Evolutionary conservation across 148 eudicot genomes (phyloP).

Genomic region (Fagopyrum homotropicum): DNA sequence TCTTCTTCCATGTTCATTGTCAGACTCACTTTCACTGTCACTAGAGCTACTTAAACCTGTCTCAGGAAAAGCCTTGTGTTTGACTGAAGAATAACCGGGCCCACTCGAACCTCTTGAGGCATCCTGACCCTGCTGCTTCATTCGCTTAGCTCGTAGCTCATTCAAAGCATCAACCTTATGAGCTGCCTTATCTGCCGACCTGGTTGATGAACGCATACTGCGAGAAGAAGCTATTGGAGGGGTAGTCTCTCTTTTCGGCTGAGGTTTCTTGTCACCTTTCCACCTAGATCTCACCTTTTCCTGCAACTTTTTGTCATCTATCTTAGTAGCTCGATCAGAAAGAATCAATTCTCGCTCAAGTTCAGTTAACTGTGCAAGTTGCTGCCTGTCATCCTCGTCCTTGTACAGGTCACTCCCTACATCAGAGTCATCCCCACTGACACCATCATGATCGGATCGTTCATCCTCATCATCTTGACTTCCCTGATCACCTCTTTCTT

Average conservation of each 20-base stretch:
- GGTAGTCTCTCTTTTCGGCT: conserved; percentile 50
- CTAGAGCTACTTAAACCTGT: conserved; percentile 61
- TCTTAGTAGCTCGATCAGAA: conserved; percentile 71
- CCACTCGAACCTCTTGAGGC: conserved; percentile 37
- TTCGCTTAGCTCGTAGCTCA: conserved; percentile 61
- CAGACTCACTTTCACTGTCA: conserved; percentile 69
- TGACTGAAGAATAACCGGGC: conserved; percentile 54
- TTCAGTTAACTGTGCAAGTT: conserved; percentile 74
- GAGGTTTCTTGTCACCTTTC: conserved; percentile 52
- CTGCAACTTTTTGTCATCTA: conserved; percentile 62
- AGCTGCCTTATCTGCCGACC: conserved; percentile 66
- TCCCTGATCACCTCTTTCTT: conserved; percentile 64
- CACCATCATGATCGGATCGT: conserved; percentile 52
- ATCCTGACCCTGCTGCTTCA: conserved; percentile 83
- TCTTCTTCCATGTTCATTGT: conserved; percentile 60
- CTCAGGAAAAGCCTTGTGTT: conserved; percentile 44
- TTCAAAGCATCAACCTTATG: conserved; percentile 72
- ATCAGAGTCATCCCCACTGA: conserved; percentile 63
- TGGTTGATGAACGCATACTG: conserved; percentile 63
- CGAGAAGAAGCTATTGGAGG: conserved; percentile 55
- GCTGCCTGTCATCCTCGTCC: conserved; percentile 67
- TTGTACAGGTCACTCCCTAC: conserved; percentile 81
- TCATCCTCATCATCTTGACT: conserved; percentile 58
- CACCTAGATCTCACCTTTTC: conserved; percentile 67
- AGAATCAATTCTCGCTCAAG: conserved; percentile 82